Evolutionary conservation across 2,329 filamentous ascomycete species (phyloP).

Genomic region (Periconia sp.): DNA sequence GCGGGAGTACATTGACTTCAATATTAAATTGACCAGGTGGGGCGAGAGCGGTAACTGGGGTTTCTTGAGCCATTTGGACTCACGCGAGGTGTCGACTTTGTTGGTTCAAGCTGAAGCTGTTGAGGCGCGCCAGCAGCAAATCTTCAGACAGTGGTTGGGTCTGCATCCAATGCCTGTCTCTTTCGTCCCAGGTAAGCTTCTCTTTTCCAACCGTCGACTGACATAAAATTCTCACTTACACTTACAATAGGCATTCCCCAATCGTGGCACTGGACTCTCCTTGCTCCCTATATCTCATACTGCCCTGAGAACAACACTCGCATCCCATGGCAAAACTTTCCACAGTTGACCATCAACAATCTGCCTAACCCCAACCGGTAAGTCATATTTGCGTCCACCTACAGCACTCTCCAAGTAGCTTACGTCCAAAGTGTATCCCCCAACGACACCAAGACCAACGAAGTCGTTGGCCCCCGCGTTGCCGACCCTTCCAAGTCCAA

Average conservation of each 20-base stretch:
- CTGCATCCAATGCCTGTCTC: conserved; percentile 80
- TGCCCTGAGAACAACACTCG: conserved; percentile 74
- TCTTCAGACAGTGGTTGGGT: conserved; percentile 80
- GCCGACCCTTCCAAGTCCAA: conserved; percentile 55
- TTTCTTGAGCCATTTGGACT: conserved; percentile 76
- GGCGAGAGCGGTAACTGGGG: conserved; percentile 81
- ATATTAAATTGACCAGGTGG: conserved; percentile 79
- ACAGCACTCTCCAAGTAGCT: conserved; percentile 82
- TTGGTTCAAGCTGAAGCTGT: conserved; percentile 75
- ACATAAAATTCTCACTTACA: no score
- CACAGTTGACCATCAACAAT: conserved; percentile 69
- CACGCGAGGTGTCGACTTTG: conserved; percentile 71
- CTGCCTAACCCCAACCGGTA: conserved; percentile 71
- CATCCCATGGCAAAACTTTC: conserved; percentile 82
- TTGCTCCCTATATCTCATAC: conserved; percentile 78
- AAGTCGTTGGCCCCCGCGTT: conserved; percentile 63
- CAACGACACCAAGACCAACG: conserved; percentile 62
- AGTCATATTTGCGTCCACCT: conserved; percentile 30
- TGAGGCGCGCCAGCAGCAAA: conserved; percentile 80
- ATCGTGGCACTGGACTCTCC: conserved; percentile 79
- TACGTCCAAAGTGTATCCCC: conserved; percentile 70
- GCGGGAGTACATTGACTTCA: conserved; percentile 79
- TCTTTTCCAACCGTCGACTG: no score
- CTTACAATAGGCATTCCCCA: conserved; percentile 74
- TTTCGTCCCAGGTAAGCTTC: conserved; percentile 67